A percentile compares a stretch with the other conserved stretches of the same genome.
Evolutionary conservation across 306 rosid genomes (phyloP).

Genomic region (Trifolium subterraneum): DNA sequence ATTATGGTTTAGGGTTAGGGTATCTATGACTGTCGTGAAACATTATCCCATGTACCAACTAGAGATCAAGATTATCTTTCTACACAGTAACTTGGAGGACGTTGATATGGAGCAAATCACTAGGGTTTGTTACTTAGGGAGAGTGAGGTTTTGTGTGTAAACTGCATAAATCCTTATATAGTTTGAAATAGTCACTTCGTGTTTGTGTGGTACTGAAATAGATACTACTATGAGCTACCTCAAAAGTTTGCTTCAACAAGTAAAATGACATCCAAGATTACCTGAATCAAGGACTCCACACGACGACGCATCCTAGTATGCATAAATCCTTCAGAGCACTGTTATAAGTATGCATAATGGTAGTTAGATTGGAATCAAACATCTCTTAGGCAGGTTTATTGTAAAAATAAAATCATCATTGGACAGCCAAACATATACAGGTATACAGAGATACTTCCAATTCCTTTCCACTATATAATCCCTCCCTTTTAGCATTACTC

Average conservation of each 20-base stretch:
- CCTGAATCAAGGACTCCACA: slow-evolving; percentile 97
- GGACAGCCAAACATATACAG: slow-evolving; percentile 8
- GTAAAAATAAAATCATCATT: slow-evolving; percentile 16
- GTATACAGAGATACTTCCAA: slow-evolving; percentile 33
- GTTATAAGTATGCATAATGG: slow-evolving; percentile 37
- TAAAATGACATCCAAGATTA: slow-evolving; percentile 41
- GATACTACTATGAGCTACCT: slow-evolving; percentile 19
- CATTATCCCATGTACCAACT: neutral
- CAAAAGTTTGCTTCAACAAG: slow-evolving; percentile 33
- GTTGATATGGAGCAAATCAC: neutral
- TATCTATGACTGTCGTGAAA: neutral
- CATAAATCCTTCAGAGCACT: slow-evolving; percentile 99
- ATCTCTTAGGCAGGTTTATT: slow-evolving; percentile 14
- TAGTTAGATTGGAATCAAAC: slow-evolving; percentile 30
- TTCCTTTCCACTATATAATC: slow-evolving; percentile 5
- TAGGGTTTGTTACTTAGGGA: neutral
- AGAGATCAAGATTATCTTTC: neutral
- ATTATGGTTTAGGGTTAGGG: neutral
- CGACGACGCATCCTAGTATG: slow-evolving; percentile 99
- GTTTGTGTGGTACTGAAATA: neutral
- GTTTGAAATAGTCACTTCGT: neutral
- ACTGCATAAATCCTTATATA: neutral
- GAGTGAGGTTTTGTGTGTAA: neutral
- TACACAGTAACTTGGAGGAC: neutral
- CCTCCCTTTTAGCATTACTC: slow-evolving; percentile 1